A percentile compares a stretch with the other conserved stretches of the same genome.
These are phyloP conservation scores for Ceratobasidium sp. DNA, from an alignment of 1,284 basidiomycete species.

Conservation along the genomic window DNA sequence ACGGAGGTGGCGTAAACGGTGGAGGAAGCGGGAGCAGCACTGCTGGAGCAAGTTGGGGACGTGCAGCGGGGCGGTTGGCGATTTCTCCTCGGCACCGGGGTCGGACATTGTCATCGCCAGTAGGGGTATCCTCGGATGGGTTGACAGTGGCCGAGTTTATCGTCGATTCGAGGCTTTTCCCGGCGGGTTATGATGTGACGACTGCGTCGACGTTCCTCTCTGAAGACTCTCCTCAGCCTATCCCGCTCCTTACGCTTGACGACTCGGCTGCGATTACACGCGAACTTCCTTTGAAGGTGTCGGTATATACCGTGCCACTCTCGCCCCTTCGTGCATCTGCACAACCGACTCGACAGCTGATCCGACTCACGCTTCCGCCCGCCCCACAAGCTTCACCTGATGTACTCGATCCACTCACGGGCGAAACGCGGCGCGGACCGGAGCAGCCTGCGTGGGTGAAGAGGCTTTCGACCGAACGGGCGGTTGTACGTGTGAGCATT, in stretches of 20 bases:
- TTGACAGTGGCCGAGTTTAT: constrained; percentile 77
- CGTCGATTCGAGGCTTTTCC: constrained; percentile 80
- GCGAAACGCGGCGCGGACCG: constrained; percentile 71
- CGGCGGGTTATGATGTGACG: constrained; percentile 72
- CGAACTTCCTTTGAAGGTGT: constrained; percentile 49
- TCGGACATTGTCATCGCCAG: constrained; percentile 50
- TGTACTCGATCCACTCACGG: constrained; percentile 84
- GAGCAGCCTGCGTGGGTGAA: constrained; percentile 81
- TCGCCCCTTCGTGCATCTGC: constrained; percentile 68
- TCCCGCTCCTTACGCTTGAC: constrained; percentile 42
- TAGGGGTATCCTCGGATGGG: constrained; percentile 57
- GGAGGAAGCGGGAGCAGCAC: neutral
- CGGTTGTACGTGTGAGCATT: constrained; percentile 71
- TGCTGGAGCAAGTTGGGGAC: constrained; percentile 27
- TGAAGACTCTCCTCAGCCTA: constrained; percentile 60
- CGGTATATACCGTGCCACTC: constrained; percentile 71
- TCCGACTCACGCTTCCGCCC: constrained; percentile 84
- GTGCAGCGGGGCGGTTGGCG: constrained; percentile 3
- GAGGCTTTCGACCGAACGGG: constrained; percentile 75
- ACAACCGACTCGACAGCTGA: constrained; percentile 70
- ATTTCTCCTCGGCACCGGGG: constrained; percentile 26
- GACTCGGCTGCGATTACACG: constrained; percentile 51
- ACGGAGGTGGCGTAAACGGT: neutral
- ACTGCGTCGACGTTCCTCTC: constrained; percentile 43
- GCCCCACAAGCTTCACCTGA: constrained; percentile 68